Conservation (phyloP, 1,284 basidiomycete species). For the Ganoderma meredithae region DNA sequence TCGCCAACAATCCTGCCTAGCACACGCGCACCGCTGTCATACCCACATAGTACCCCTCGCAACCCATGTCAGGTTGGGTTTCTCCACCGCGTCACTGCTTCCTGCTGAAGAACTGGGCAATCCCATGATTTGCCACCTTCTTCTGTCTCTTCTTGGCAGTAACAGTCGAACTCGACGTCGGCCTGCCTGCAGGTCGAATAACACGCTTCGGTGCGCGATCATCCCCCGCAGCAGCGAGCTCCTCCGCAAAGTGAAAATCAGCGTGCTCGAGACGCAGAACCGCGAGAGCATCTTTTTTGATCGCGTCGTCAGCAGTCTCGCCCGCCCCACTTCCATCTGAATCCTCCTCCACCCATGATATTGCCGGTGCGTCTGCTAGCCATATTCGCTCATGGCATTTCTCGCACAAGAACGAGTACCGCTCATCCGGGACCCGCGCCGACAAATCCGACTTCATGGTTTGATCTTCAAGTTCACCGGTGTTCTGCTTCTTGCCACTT, state of each 20-base stretch:
- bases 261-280: constrained; percentile 75
- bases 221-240: constrained; percentile 54
- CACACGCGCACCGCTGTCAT: not conserved
- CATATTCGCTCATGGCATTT: constrained; percentile 59
- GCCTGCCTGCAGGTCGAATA: constrained; percentile 29
- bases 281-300: constrained; percentile 49
- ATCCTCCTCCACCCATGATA: constrained; percentile 36
- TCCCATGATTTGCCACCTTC: constrained; percentile 54
- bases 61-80: constrained; percentile 14
- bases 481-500: not conserved
- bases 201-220: constrained; percentile 27
- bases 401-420: constrained; percentile 54
- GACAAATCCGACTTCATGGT: not conserved
- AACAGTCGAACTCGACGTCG: constrained; percentile 11
- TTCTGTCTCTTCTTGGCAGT: constrained; percentile 50
- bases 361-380: constrained; percentile 33
- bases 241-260: constrained; percentile 88
- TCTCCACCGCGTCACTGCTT: constrained; percentile 32
- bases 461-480: not conserved
- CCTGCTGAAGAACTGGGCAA: constrained; percentile 78
- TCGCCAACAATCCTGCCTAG: not conserved
- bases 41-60: constrained; percentile 1
- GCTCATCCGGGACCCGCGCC: constrained; percentile 16
- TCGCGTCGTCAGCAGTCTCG: constrained; percentile 33
- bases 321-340: constrained; percentile 29